phyloP scores from a whole-genome alignment of 176 grass and related monocot species.

The Bonia amplexicaulis region DNA sequence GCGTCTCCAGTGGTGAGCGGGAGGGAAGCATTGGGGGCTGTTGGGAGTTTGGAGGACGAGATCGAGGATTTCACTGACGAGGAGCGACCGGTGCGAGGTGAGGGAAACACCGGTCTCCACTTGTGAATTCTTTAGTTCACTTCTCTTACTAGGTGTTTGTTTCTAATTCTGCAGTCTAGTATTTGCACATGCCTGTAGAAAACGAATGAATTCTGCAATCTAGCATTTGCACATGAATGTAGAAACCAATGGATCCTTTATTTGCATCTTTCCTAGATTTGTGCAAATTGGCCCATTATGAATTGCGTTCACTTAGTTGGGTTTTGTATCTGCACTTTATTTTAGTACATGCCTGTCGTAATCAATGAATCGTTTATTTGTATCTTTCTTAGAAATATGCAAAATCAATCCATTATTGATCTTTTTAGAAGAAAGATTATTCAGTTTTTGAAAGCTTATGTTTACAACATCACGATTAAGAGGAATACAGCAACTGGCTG shows the following conservation, averaged over 20 bases:
- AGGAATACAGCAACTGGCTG: no score
- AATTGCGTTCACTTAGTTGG: no score
- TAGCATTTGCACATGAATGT: not conserved
- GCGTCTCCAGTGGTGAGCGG: slow-evolving; percentile 13
- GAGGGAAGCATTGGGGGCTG: not conserved
- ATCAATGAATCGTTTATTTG: no score
- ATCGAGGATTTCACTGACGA: slow-evolving; percentile 62
- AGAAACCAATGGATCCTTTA: not conserved
- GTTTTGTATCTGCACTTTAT: no score
- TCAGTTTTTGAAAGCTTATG: no score
- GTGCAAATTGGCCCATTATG: no score
- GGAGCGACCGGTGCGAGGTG: slow-evolving; percentile 37
- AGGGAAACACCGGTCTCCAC: not conserved
- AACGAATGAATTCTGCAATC: not conserved
- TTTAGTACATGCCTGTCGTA: no score
- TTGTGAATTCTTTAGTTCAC: not conserved
- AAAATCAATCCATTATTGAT: not conserved
- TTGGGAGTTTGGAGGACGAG: slow-evolving; percentile 49
- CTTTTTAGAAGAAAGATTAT: not conserved
- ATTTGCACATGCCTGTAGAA: not conserved
- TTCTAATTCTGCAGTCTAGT: not conserved
- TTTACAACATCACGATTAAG: no score
- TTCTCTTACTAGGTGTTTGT: not conserved
- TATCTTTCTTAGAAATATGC: not conserved
- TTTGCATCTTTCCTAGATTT: no score